Base-by-base conservation (phyloP, 2,329 filamentous ascomycete genomes). In the Fusarium camptoceras region DNA sequence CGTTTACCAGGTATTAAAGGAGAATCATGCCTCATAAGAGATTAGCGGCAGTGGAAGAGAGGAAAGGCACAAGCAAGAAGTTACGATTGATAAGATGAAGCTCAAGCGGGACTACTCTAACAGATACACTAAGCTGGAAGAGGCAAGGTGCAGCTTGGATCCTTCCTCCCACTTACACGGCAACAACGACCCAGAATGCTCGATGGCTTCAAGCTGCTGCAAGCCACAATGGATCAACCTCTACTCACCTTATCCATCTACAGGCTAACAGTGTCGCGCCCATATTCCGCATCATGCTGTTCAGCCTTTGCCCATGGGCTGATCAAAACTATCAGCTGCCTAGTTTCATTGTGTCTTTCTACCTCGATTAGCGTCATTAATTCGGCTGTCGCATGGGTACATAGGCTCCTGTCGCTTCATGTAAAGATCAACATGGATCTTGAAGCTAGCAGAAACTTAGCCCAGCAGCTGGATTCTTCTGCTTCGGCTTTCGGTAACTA, bases 71-170 rank as follows among this genome's bases (percentile, higher is more conserved):
- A 48, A 62, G 24, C 27, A 44, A 55, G 39, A 30, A 59, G 46
- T 39, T 55, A 57, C 71, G 71, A 73, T 73, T 75, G 73, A 74
- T 74, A 74, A 72, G 73, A 75, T 72, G 67, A 54, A 60, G 63
- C 57, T 49, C 8, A 34, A 20, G 58, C 44, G 67, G 54, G n/a
- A 34, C 18, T 48, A 56, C 39, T 30, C 22, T 24, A 20, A 20
- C 14, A 16, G 5, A 15, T 5, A 3, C 14, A 20, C 39, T 30
- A 41, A 47, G 4, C 50, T n/a, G 8, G 4, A 41, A 56, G 6
- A 2, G 16, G 63, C 6, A 48, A 53, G 14, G 15, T 16, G 24
- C 22, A 27, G n/a, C 8, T 20, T 51, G 31, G 9, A 14, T n/a
- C 37, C 22, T 28, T 41, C 31, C 51, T 30, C 12, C 27, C 49